phyloP scores from a whole-genome alignment of 495 filamentous ascomycete genomes.

The Hypoxylon lienhwacheense region DNA sequence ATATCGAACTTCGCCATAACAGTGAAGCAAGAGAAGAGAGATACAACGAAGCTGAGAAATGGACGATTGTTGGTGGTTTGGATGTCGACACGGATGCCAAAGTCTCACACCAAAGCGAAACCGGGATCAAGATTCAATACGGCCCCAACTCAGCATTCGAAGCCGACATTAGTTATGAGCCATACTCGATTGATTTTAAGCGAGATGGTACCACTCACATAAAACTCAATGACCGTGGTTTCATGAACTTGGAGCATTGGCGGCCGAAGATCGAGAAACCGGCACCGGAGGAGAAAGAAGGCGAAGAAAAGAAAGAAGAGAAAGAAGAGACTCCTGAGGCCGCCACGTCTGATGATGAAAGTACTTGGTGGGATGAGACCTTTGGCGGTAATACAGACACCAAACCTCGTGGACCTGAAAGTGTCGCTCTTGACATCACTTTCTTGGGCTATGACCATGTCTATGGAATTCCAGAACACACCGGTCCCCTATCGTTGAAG shows the following conservation, averaged over 20 bases:
- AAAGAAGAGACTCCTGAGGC: constrained; percentile 46
- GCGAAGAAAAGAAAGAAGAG: constrained; percentile 45
- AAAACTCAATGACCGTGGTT: constrained; percentile 80
- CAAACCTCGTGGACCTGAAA: constrained; percentile 87
- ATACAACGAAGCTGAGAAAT: constrained; percentile 88
- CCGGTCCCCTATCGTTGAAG: constrained; percentile 82
- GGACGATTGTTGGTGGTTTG: constrained; percentile 81
- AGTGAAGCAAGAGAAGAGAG: constrained; percentile 87
- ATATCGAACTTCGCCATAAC: constrained; percentile 81
- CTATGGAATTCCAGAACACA: constrained; percentile 92
- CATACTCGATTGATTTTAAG: constrained; percentile 84
- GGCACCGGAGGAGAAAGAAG: constrained; percentile 55
- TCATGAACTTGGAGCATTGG: constrained; percentile 96
- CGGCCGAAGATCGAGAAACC: constrained; percentile 77
- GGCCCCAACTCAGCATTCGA: constrained; percentile 75
- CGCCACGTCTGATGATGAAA: constrained; percentile 63
- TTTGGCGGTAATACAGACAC: constrained; percentile 94
- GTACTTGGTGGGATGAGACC: constrained; percentile 95
- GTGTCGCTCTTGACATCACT: constrained; percentile 83
- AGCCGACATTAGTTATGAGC: constrained; percentile 77
- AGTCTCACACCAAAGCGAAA: constrained; percentile 57
- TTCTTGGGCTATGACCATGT: constrained; percentile 92
- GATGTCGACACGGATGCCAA: constrained; percentile 68
- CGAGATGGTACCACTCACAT: constrained; percentile 80
- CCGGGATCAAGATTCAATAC: constrained; percentile 75